These are phyloP conservation scores for Trametes hirsuta DNA, from an alignment of 1,284 basidiomycete genomes.

Conservation along the genomic window DNA sequence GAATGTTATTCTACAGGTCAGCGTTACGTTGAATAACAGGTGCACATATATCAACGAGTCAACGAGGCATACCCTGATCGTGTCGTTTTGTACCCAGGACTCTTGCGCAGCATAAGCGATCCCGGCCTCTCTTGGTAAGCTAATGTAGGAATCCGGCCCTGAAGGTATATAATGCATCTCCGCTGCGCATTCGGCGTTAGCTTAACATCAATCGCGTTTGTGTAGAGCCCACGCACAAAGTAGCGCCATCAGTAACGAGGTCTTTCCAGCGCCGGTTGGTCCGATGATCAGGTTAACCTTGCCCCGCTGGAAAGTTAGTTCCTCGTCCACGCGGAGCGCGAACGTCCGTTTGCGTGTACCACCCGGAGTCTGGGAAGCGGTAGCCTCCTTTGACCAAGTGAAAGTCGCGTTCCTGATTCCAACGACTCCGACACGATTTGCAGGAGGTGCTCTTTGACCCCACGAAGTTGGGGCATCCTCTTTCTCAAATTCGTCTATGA, in stretches of 20 bases:
- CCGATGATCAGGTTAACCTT: conserved; percentile 69
- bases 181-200: conserved; percentile 33
- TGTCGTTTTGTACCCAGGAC: conserved; percentile 71
- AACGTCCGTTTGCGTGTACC: conserved; percentile 41
- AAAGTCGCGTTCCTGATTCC: conserved; percentile 48
- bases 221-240: conserved; percentile 42
- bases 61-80: conserved; percentile 39
- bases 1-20: conserved; percentile 42
- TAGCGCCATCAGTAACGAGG: conserved; percentile 57
- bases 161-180: conserved; percentile 66
- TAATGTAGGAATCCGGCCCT: conserved; percentile 60
- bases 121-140: conserved; percentile 65
- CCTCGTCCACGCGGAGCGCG: conserved; percentile 50
- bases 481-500: conserved; percentile 48
- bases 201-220: not conserved
- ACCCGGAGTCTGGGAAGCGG: conserved; percentile 30
- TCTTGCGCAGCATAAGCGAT: conserved; percentile 80
- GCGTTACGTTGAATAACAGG: not conserved
- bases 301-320: conserved; percentile 60
- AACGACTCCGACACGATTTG: conserved; percentile 24
- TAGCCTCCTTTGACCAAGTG: conserved; percentile 40
- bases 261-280: conserved; percentile 59
- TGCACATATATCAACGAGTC: not conserved
- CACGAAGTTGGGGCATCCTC: conserved; percentile 20
- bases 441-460: no score